Evolutionary conservation across 129 eudicot genomes (phyloP), one percentile per base, ranked within the genome.

Genomic region (Rutidosis leptorrhynchoides): DNA sequence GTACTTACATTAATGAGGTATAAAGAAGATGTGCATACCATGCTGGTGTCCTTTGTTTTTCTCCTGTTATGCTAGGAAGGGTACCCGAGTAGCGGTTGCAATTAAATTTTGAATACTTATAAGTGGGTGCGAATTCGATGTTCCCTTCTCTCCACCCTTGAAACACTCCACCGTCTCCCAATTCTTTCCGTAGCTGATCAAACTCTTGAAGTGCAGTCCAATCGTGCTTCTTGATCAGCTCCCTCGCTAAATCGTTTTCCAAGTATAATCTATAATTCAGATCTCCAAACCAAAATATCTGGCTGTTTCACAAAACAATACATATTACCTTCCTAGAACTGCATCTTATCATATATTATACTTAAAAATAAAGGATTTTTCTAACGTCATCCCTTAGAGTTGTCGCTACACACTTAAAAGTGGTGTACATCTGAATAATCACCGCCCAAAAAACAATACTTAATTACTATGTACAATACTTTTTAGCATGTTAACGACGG

Each of bases 271-370:
- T 88, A 74, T 91, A 91, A 79, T 87, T 91, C 65, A 91, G 97
- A 80, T 91, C 96, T 64, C 97, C 97, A 63, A 87, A 91, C 97
- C 95, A 87, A 72, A 91, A 91, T 81, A 91, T 87, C 78, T 68
- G 86, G 76, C 97, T 87, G 94, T 83, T 67, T 65, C 67, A 85
- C 78, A 75, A 75, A 64, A 83, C 14, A 69, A 55, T 52, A 58
- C 4, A 42, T 48, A 48, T 35, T 28, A 49, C 62, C 12, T 53
- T 61, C 66, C 74, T 51, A 73, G 28, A 46, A 59, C 9, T 16
- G 21, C 30, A 37, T n/a, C n/a, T n/a, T 45, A 32, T 16, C 28
- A 62, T 73, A 12, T 6, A 48, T 9, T n/a, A n/a, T n/a, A n/a
- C n/a, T n/a, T n/a, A n/a, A n/a, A n/a, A n/a, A n/a, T n/a, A n/a